phyloP scores from a whole-genome alignment of 495 filamentous ascomycete species.

The Platismatia glauca region DNA sequence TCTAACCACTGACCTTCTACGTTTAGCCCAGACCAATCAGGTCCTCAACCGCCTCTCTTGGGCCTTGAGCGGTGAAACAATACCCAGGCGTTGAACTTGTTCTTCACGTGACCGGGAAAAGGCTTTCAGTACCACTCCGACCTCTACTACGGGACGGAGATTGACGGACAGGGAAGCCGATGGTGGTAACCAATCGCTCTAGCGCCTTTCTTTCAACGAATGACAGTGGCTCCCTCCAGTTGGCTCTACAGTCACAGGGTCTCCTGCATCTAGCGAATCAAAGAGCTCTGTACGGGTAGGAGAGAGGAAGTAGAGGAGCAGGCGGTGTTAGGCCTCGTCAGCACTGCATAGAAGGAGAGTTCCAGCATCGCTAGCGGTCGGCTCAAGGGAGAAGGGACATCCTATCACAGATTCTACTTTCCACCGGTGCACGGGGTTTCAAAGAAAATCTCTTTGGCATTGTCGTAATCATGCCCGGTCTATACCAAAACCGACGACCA shows the following conservation, averaged over 20 bases:
- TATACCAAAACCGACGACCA: not conserved
- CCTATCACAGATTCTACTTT: not conserved
- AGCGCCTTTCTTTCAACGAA: not conserved
- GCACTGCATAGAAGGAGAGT: not conserved
- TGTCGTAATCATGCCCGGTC: not conserved
- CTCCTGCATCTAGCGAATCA: not conserved
- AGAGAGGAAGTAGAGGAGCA: not conserved
- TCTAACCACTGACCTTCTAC: not conserved
- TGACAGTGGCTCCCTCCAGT: not conserved
- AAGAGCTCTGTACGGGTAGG: not conserved
- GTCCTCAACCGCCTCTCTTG: not conserved
- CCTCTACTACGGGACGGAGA: not conserved
- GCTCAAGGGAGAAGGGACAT: not conserved
- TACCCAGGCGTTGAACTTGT: not conserved
- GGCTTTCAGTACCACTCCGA: not conserved
- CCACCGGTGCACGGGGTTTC: not conserved
- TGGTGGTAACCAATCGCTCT: not conserved
- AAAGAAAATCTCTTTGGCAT: not conserved
- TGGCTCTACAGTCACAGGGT: not conserved
- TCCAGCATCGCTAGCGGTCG: not conserved
- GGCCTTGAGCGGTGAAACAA: not conserved
- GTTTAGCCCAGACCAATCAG: not conserved
- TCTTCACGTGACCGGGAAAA: not conserved
- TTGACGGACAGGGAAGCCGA: not conserved
- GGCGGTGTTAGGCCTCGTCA: not conserved